A percentile compares a stretch with the other conserved stretches of the same genome.
These are phyloP conservation scores for Leccinum subrobustum DNA, from an alignment of 1,284 basidiomycete species.

Conservation along the genomic window DNA sequence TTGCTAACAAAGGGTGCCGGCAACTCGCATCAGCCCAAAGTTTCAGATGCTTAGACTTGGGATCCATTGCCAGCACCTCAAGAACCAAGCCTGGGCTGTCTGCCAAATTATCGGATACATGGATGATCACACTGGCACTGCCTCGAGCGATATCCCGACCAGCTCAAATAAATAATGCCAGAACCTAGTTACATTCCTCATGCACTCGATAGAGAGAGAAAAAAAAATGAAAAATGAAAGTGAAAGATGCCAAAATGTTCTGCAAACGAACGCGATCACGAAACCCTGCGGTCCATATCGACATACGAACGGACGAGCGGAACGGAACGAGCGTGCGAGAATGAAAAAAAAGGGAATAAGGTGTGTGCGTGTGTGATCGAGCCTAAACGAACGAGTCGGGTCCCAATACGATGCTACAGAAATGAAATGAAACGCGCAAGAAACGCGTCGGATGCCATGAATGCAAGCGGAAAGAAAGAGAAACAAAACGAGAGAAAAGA, in stretches of 20 bases:
- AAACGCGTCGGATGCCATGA: neutral
- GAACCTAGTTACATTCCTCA: neutral
- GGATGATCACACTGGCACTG: too few species aligned
- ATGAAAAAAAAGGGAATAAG: neutral
- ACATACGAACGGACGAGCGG: neutral
- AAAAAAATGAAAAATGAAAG: neutral
- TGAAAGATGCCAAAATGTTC: neutral
- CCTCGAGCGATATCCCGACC: too few species aligned
- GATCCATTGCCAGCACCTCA: too few species aligned
- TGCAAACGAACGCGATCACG: neutral
- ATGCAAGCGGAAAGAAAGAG: neutral
- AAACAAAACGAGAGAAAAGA: neutral
- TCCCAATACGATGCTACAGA: neutral
- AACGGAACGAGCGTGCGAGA: neutral
- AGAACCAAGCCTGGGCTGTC: too few species aligned
- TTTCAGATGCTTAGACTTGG: too few species aligned
- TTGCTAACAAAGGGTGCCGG: too few species aligned
- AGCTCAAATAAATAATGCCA: neutral
- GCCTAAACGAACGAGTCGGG: neutral
- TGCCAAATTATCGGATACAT: too few species aligned
- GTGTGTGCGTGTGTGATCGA: neutral
- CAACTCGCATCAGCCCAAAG: too few species aligned
- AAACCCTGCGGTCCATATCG: neutral
- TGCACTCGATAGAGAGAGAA: neutral
- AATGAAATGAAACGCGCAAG: neutral